phyloP scores from a whole-genome alignment of 352 stramenopile genomes.

The Plasmopara halstedii region DNA sequence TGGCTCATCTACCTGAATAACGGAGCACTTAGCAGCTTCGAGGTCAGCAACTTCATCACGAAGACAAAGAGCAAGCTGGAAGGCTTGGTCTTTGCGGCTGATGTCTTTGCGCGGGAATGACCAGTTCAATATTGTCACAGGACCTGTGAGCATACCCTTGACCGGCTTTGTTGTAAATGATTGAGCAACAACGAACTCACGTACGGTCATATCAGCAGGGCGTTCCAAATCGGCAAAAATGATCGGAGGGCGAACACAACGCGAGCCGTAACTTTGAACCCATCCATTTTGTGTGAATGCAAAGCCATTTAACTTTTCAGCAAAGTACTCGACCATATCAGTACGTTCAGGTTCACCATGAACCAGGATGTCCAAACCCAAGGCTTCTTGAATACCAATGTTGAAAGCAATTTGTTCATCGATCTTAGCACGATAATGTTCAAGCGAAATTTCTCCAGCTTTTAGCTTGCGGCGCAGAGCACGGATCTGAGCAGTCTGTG shows the following conservation, averaged over 20 bases:
- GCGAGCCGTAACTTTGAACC: constrained; percentile 91
- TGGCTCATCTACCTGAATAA: constrained; percentile 91
- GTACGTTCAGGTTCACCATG: constrained; percentile 91
- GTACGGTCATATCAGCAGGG: constrained; percentile 83
- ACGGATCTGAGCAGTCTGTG: constrained; percentile 88
- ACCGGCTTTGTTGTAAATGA: constrained; percentile 86
- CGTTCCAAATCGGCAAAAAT: constrained; percentile 87
- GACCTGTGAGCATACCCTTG: constrained; percentile 92
- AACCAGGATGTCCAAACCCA: constrained; percentile 91
- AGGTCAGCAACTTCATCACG: constrained; percentile 89
- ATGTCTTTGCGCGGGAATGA: constrained; percentile 91
- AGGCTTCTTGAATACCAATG: constrained; percentile 87
- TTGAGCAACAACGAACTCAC: constrained; percentile 88
- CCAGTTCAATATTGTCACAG: constrained; percentile 94
- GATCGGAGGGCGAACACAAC: constrained; percentile 88
- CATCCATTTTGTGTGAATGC: constrained; percentile 90
- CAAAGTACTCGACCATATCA: constrained; percentile 96
- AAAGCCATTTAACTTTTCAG: constrained; percentile 89
- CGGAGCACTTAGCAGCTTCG: constrained; percentile 78
- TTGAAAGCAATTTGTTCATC: constrained; percentile 89
- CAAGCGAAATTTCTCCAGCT: constrained; percentile 60
- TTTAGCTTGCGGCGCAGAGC: constrained; percentile 76
- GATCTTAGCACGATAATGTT: constrained; percentile 80
- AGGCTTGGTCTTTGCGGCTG: constrained; percentile 81
- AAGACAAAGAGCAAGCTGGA: constrained; percentile 86